These are phyloP conservation scores for Delitschia confertaspora DNA, from an alignment of 495 filamentous ascomycete genomes.

Conservation along the genomic window DNA sequence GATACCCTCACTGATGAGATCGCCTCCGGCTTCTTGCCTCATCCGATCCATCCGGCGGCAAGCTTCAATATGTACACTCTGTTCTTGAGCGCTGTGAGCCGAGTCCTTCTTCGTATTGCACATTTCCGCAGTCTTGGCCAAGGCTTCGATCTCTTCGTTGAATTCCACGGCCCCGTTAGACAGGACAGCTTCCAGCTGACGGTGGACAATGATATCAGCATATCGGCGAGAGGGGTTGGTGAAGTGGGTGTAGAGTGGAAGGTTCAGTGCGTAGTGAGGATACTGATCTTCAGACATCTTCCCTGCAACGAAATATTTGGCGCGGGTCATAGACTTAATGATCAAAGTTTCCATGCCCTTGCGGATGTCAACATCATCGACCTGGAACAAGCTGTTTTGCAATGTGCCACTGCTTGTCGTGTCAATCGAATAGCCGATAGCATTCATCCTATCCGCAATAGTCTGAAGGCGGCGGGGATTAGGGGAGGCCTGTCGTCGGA, in stretches of 20 bases:
- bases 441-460: conserved; percentile 87
- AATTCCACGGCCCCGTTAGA: conserved; percentile 79
- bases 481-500: conserved; percentile 76
- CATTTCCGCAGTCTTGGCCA: conserved; percentile 87
- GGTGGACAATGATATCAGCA: conserved; percentile 88
- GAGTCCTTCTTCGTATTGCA: conserved; percentile 99
- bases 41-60: conserved; percentile 90
- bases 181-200: conserved; percentile 81
- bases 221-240: conserved; percentile 93
- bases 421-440: conserved; percentile 81
- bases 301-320: conserved; percentile 83
- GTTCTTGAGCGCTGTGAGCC: conserved; percentile 92
- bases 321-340: conserved; percentile 87
- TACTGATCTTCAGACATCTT: conserved; percentile 63
- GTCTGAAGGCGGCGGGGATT: conserved; percentile 81
- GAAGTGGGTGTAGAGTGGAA: conserved; percentile 94
- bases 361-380: conserved; percentile 76
- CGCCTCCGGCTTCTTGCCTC: conserved; percentile 72
- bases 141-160: conserved; percentile 73
- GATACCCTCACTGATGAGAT: conserved; percentile 93
- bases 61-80: conserved; percentile 96
- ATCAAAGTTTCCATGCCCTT: conserved; percentile 97
- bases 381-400: conserved; percentile 85
- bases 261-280: conserved; percentile 83
- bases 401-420: conserved; percentile 79